Percentiles rank a stretch among this genome's conserved stretches.
These are phyloP conservation scores for Miscanthus lutarioriparius DNA, from an alignment of 176 grass and related monocot genomes.

Conservation along the genomic window DNA sequence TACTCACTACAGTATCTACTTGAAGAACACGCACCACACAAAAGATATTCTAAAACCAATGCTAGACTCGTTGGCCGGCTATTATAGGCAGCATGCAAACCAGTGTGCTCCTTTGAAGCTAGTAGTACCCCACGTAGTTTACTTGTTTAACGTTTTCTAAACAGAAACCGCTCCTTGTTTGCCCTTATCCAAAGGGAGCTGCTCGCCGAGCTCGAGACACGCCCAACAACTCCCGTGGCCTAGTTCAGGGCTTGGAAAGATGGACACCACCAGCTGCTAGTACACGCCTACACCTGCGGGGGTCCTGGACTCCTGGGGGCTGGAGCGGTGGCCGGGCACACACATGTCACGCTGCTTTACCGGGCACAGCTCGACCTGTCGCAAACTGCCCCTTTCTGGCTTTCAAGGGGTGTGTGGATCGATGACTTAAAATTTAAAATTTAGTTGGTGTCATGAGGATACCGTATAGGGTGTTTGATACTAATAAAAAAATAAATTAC, in stretches of 20 bases:
- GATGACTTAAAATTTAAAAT: no score
- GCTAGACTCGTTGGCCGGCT: background rate
- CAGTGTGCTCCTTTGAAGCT: background rate
- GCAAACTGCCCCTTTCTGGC: conserved; percentile 36
- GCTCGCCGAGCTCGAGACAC: conserved; percentile 8
- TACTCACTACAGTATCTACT: background rate
- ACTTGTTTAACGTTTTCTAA: background rate
- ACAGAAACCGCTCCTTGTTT: background rate
- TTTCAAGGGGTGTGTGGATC: no score
- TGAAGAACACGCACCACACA: conserved; percentile 6
- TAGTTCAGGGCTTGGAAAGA: background rate
- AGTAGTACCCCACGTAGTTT: no score
- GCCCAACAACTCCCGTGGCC: conserved; percentile 1
- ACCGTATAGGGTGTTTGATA: no score
- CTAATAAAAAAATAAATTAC: no score
- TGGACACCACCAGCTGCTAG: no score
- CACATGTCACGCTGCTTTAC: conserved; percentile 20
- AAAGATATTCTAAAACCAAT: background rate
- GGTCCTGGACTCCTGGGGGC: no score
- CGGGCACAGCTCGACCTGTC: conserved; percentile 15
- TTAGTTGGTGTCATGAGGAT: no score
- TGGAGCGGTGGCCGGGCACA: background rate
- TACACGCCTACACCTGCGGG: no score
- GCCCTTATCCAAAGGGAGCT: background rate
- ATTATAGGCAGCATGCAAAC: background rate